Evolutionary conservation across 306 rosid genomes (phyloP).

Genomic region (Hylodesmum podocarpum): DNA sequence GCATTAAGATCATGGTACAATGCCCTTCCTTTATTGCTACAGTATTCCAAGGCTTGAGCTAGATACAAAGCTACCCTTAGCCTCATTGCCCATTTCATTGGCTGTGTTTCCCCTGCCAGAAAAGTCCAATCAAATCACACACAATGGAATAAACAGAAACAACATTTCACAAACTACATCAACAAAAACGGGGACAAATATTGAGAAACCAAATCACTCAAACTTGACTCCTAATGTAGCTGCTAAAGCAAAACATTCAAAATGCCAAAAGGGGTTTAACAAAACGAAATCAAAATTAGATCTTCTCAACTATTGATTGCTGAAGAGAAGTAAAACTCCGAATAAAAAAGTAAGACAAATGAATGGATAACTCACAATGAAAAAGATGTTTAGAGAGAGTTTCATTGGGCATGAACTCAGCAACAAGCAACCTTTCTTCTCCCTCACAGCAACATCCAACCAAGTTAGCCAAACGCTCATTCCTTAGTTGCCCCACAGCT

Average conservation of each 20-base stretch:
- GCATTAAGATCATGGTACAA: constrained; percentile 98
- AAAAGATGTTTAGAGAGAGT: constrained; percentile 97
- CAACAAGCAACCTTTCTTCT: constrained; percentile 86
- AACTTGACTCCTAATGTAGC: neutral
- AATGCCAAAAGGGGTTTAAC: neutral
- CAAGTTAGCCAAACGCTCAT: constrained; percentile 79
- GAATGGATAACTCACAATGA: constrained; percentile 59
- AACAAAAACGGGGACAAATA: neutral
- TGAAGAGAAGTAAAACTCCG: neutral
- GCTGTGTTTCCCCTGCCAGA: constrained; percentile 85
- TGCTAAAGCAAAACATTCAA: constrained; percentile 14
- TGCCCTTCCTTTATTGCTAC: constrained; percentile 83
- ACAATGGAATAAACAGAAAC: constrained; percentile 2
- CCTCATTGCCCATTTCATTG: constrained; percentile 99
- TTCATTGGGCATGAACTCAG: constrained; percentile 96
- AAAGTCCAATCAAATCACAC: constrained; percentile 34
- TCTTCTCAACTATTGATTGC: neutral
- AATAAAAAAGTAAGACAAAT: neutral
- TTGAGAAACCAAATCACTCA: constrained; percentile 13
- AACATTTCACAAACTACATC: constrained; percentile 18
- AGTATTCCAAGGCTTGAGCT: constrained; percentile 94
- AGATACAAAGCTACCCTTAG: constrained; percentile 94
- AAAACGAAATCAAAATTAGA: neutral
- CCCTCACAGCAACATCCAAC: constrained; percentile 94
- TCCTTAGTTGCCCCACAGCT: constrained; percentile 82